A percentile compares a stretch with the other conserved stretches of the same genome.
phyloP scores from a whole-genome alignment of 495 filamentous ascomycete species.

The Aspergillus affinis region DNA sequence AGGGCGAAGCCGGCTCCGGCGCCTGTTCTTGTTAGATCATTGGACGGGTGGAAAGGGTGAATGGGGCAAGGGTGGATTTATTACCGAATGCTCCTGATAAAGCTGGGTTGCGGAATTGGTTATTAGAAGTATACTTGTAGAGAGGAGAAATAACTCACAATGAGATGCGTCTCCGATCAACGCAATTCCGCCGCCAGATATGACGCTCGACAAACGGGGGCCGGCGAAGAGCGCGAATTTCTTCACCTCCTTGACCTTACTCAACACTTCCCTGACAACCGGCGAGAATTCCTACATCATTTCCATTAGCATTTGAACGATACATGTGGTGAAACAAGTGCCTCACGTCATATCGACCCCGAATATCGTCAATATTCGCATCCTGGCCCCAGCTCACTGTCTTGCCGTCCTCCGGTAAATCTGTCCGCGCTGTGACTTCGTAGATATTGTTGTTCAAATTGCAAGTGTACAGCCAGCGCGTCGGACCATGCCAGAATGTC shows the following conservation, averaged over 20 bases:
- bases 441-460: constrained; percentile 22
- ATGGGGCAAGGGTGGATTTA: background rate
- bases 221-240: constrained; percentile 28
- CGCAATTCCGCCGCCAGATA: constrained; percentile 17
- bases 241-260: constrained; percentile 20
- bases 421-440: constrained; percentile 22
- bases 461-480: constrained; percentile 26
- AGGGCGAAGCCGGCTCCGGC: constrained; percentile 61
- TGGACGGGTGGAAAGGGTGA: too few relatives aligned
- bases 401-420: constrained; percentile 11
- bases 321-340: background rate
- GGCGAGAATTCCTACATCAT: constrained; percentile 21
- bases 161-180: constrained; percentile 32
- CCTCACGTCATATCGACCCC: constrained; percentile 15
- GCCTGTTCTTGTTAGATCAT: constrained; percentile 28
- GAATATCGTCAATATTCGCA: constrained; percentile 19
- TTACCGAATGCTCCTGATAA: constrained; percentile 28
- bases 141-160: constrained; percentile 10
- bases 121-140: background rate
- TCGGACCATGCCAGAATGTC: constrained; percentile 29
- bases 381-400: constrained; percentile 25
- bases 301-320: background rate
- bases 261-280: constrained; percentile 18
- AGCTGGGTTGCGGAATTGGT: constrained; percentile 8
- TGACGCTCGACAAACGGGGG: constrained; percentile 12